phyloP scores from a whole-genome alignment of 768 basidiomycete species.

The Phanerochaete carnosa region DNA sequence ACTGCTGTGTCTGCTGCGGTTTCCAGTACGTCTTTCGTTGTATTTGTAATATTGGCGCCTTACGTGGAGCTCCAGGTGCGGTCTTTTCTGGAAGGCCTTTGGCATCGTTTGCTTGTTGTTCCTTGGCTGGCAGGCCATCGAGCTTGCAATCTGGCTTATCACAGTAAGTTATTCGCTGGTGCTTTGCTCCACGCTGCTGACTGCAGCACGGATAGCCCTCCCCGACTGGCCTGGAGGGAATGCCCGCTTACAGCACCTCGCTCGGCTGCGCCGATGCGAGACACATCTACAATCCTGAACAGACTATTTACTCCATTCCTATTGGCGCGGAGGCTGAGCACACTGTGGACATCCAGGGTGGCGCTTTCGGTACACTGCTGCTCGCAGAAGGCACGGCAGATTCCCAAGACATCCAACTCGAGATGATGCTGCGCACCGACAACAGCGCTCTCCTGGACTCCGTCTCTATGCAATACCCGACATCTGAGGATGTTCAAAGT shows the following conservation, averaged over 20 bases:
- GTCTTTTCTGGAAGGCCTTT: constrained; percentile 52
- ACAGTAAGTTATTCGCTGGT: constrained; percentile 30
- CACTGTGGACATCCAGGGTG: constrained; percentile 44
- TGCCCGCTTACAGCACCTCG: constrained; percentile 52
- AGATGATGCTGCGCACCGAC: constrained; percentile 44
- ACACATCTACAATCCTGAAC: constrained; percentile 39
- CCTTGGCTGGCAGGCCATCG: constrained; percentile 39
- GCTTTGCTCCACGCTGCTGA: not conserved
- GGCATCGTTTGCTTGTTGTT: constrained; percentile 45
- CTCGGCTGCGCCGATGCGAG: constrained; percentile 46
- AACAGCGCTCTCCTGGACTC: constrained; percentile 37
- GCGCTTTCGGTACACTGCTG: constrained; percentile 47
- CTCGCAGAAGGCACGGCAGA: constrained; percentile 42
- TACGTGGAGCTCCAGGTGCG: constrained; percentile 35
- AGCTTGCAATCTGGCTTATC: constrained; percentile 44
- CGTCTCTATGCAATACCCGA: constrained; percentile 35
- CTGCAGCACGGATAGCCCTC: constrained; percentile 31
- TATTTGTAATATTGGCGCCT: not conserved
- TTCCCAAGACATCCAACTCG: constrained; percentile 43
- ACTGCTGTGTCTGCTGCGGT: constrained; percentile 52
- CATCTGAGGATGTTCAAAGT: constrained; percentile 29
- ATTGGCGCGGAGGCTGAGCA: constrained; percentile 38
- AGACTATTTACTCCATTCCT: constrained; percentile 35
- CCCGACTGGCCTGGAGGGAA: constrained; percentile 50
- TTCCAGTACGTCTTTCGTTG: constrained; percentile 33